These are phyloP conservation scores for Aureobasidium namibiae DNA, from an alignment of 2,329 filamentous ascomycete species.

Conservation along the genomic window DNA sequence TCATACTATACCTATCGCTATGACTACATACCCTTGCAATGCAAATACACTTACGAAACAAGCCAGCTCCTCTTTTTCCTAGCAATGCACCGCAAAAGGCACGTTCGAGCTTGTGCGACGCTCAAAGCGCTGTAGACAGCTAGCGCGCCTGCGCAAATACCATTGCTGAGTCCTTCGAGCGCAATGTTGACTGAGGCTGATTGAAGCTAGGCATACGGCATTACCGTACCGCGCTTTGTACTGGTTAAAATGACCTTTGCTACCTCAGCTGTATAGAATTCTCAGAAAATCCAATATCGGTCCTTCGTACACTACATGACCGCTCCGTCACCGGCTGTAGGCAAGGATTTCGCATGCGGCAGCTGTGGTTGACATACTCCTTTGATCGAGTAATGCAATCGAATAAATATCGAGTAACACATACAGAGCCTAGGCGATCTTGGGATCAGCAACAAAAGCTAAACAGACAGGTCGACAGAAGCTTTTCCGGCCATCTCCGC, in stretches of 20 bases:
- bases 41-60: neutral
- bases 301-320: neutral
- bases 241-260: neutral
- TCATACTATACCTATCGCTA: neutral
- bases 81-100: too few species aligned
- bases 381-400: constrained; percentile 4
- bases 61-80: too few species aligned
- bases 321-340: neutral
- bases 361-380: neutral
- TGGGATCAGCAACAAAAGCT: neutral
- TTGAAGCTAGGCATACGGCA: neutral
- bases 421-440: neutral
- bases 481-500: constrained; percentile 5
- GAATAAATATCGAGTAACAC: constrained; percentile 8
- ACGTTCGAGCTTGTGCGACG: too few species aligned
- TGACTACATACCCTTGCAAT: neutral
- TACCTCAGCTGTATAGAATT: neutral
- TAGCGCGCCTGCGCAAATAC: too few species aligned
- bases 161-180: too few species aligned
- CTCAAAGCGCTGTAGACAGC: too few species aligned
- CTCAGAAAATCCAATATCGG: neutral
- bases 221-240: neutral
- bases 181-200: neutral
- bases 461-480: neutral
- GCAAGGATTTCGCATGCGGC: neutral